Percentiles rank a stretch among this genome's conserved stretches.
These are phyloP conservation scores for Aspergillus uvarum DNA, from an alignment of 2,329 filamentous ascomycete species.

Conservation along the genomic window DNA sequence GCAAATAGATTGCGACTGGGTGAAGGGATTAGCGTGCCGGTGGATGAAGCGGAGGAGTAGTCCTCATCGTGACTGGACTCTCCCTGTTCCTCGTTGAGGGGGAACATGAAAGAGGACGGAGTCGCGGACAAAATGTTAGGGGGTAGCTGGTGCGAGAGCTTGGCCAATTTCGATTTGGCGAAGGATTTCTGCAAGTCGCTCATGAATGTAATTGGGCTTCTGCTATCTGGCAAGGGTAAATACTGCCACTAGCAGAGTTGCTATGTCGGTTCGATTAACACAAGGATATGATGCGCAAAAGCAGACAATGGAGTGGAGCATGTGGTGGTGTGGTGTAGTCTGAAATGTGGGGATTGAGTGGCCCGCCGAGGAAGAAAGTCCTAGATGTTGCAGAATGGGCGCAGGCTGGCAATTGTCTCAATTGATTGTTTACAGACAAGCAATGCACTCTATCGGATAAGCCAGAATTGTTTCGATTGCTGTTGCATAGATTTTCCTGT, in stretches of 20 bases:
- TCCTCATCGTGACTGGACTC: constrained; percentile 55
- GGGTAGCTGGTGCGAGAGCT: constrained; percentile 58
- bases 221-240: background rate
- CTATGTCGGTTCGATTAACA: background rate
- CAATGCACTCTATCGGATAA: background rate
- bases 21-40: constrained; percentile 84
- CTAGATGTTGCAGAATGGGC: background rate
- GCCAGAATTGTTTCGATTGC: background rate
- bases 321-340: background rate
- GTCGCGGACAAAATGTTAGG: constrained; percentile 32
- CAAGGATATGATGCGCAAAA: background rate
- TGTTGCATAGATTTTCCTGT: background rate
- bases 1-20: constrained; percentile 72
- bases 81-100: constrained; percentile 21
- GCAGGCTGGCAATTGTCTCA: background rate
- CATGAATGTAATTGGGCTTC: constrained; percentile 52
- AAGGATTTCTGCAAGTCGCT: constrained; percentile 78
- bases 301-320: background rate
- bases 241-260: background rate
- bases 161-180: constrained; percentile 70
- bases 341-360: background rate
- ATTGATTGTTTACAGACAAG: background rate
- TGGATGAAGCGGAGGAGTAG: constrained; percentile 86
- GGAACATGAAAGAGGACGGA: constrained; percentile 28
- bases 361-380: background rate